Percentiles rank a stretch among this genome's conserved stretches.
Evolutionary conservation across 2,329 filamentous ascomycete species (phyloP).

Genomic region (Pyrenochaeta sp.): DNA sequence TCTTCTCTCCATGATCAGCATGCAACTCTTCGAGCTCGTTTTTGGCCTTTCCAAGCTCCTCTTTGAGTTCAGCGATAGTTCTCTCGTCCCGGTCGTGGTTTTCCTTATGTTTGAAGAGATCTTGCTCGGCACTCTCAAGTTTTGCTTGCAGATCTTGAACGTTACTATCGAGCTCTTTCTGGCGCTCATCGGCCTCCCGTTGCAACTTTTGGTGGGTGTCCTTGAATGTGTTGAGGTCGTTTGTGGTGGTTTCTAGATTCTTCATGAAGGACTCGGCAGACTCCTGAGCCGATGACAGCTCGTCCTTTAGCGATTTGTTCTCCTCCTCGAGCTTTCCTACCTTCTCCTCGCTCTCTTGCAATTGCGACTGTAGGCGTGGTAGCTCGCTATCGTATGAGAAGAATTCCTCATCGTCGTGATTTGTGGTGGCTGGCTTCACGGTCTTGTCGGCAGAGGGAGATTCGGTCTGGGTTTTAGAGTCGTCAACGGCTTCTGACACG

Average conservation of each 20-base stretch:
- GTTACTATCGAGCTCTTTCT: slow-evolving; percentile 36
- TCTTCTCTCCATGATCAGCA: slow-evolving; percentile 37
- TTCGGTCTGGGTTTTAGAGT: slow-evolving; percentile 34
- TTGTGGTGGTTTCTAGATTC: slow-evolving; percentile 71
- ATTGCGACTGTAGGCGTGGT: slow-evolving; percentile 77
- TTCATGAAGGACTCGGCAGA: slow-evolving; percentile 59
- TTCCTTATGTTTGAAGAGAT: slow-evolving; percentile 55
- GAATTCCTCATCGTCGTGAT: slow-evolving; percentile 71
- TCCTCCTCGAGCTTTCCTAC: slow-evolving; percentile 74
- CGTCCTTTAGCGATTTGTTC: slow-evolving; percentile 71
- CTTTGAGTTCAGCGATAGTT: slow-evolving; percentile 45
- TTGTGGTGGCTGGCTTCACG: slow-evolving; percentile 30
- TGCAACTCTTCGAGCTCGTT: slow-evolving; percentile 58
- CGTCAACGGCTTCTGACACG: slow-evolving; percentile 26
- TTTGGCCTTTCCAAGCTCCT: slow-evolving; percentile 48
- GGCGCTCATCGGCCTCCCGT: slow-evolving; percentile 39
- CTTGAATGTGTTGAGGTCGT: slow-evolving; percentile 65
- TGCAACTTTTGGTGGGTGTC: slow-evolving; percentile 58
- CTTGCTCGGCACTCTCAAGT: slow-evolving; percentile 50
- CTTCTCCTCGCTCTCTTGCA: slow-evolving; percentile 73
- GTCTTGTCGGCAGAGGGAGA: slow-evolving; percentile 36
- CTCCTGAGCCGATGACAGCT: slow-evolving; percentile 75
- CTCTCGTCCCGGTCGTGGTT: slow-evolving; percentile 52
- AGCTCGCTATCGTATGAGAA: slow-evolving; percentile 93
- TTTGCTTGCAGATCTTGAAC: slow-evolving; percentile 38